Base-by-base conservation (phyloP, 23 red algal genomes). In the Gracilaria domingensis region DNA sequence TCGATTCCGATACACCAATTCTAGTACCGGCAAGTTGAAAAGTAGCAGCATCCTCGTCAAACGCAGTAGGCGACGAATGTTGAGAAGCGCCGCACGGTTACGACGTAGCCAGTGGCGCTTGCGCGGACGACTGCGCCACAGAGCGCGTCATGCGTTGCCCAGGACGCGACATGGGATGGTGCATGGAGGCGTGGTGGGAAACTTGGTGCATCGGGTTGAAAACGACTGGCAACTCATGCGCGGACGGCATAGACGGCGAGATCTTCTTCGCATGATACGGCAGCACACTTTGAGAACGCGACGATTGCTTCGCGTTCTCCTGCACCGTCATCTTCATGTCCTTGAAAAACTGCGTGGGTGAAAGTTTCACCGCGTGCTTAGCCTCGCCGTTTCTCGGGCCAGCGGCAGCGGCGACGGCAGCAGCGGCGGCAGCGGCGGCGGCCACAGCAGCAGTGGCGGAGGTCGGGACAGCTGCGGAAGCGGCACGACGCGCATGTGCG, bases 261-360 rank as follows among this genome's bases (percentile, higher is more conserved):
- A 5, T 24, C 25, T 55, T 61, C 34, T 81, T 81, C 24, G 30
- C 8, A 33, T 18, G 20, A 49, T 21, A 0, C 35, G 54, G 33
- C 11, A 26, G n/a, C 40, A n/a, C 32, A 29, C 20, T 6, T 33
- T 55, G 48, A 11, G 77, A 2, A 0, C 79, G 45, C 53, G 79
- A 59, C 39, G 84, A 44, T 64, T 59, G 66, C 42, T 78, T 23
- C 16, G 50, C 53, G 35, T 75, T 88, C 55, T 90, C 53, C 56
- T 90, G 87, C 32, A 90, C 38, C 87, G 81, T 80, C 26, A 61
- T 58, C 76, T 90, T 90, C 87, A 90, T 90, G 36, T 90, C 64
- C 21, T 38, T 74, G 57, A 90, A 79, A 35, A 90, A 47, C 57
- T 90, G 87, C 26, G 73, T 57, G 49, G 87, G 72, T 21, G 87